These are phyloP conservation scores for Geopyxis carbonaria DNA, from an alignment of 495 filamentous ascomycete genomes.

Conservation along the genomic window DNA sequence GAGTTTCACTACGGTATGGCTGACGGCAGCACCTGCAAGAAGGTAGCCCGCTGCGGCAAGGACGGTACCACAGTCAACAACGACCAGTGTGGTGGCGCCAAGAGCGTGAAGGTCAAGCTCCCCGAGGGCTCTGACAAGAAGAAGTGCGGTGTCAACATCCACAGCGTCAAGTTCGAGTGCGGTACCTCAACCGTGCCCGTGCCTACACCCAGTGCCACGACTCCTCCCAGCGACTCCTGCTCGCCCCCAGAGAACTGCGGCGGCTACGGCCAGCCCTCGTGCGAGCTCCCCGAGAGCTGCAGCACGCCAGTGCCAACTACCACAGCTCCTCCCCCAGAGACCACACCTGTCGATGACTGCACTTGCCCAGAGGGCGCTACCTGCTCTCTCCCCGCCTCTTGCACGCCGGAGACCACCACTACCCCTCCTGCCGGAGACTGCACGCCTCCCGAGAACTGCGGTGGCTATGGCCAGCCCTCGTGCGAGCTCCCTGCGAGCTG, in stretches of 20 bases:
- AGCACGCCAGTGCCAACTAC: too few relatives aligned
- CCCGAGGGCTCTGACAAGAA: conserved; percentile 39
- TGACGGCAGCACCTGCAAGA: conserved; percentile 60
- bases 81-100: conserved; percentile 82
- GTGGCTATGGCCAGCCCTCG: too few relatives aligned
- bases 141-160: conserved; percentile 54
- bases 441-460: too few relatives aligned
- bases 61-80: conserved; percentile 54
- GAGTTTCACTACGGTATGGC: conserved; percentile 74
- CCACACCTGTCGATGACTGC: too few relatives aligned
- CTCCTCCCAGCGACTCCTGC: conserved; percentile 26
- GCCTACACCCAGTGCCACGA: conserved; percentile 4
- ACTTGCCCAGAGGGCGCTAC: too few relatives aligned
- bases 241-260: conserved; percentile 5
- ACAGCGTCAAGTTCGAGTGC: conserved; percentile 70
- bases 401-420: too few relatives aligned
- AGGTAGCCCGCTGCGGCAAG: conserved; percentile 45
- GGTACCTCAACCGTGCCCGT: conserved; percentile 31
- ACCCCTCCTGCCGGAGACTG: too few relatives aligned
- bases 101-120: conserved; percentile 56
- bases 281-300: too few relatives aligned
- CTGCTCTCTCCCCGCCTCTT: too few relatives aligned
- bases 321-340: too few relatives aligned
- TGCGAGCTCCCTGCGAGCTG: too few relatives aligned
- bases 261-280: conserved; percentile 7